phyloP scores from a whole-genome alignment of 495 filamentous ascomycete genomes.

The Xylaria scruposa region DNA sequence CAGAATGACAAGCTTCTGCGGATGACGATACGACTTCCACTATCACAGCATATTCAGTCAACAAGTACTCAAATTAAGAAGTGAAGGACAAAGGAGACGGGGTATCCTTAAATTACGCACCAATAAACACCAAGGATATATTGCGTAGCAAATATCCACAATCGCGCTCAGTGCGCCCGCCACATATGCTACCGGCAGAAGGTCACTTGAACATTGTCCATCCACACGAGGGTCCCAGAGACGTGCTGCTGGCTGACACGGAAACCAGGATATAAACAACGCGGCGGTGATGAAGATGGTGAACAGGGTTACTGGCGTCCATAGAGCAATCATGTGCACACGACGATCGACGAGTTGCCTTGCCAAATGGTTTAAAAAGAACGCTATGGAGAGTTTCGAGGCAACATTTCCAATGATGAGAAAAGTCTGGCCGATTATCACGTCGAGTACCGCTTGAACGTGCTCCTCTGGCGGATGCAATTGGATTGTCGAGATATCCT shows the following conservation, averaged over 20 bases:
- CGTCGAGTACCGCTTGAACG: background rate
- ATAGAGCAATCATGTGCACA: background rate
- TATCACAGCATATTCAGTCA: background rate
- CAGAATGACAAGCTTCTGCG: background rate
- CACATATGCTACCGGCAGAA: background rate
- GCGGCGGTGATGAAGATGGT: background rate
- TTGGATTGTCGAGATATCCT: background rate
- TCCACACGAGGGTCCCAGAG: conserved; percentile 3
- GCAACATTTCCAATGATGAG: conserved; percentile 17
- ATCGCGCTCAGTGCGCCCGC: background rate
- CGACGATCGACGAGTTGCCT: background rate
- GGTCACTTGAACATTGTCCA: background rate
- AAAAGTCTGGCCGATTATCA: conserved; percentile 16
- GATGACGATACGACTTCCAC: background rate
- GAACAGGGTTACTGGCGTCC: conserved; percentile 1
- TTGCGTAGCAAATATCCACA: conserved; percentile 10
- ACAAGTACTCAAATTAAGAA: background rate
- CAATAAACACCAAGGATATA: conserved; percentile 14
- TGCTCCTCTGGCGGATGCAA: background rate
- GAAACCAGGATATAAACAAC: background rate
- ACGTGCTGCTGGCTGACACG: conserved; percentile 6
- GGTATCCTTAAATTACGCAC: background rate
- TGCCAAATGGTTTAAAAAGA: background rate
- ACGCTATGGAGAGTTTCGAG: conserved; percentile 7
- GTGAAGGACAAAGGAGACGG: background rate